Base-by-base conservation (phyloP, 2,329 filamentous ascomycete genomes). In the Boeremia exigua region DNA sequence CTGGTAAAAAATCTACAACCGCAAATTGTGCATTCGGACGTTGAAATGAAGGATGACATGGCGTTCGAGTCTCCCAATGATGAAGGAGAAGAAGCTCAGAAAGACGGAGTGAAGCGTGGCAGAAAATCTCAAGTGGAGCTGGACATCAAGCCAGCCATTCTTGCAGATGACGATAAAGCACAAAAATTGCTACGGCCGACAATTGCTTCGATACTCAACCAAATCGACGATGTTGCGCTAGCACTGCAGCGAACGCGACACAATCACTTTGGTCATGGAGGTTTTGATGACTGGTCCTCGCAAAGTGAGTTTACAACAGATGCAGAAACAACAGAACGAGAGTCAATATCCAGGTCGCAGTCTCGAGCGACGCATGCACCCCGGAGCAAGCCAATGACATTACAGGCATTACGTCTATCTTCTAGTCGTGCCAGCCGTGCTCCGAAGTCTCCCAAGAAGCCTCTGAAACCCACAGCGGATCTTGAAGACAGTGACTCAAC, bases 81-180 rank as follows among this genome's bases (percentile, higher is more conserved):
- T 48, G 12, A 45, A 33, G 32, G 36, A 42, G 32, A 32, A 28
- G 17, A 14, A 44, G 27, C 36, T 42, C 11, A 46, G 6, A 23
- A 29, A 25, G 29, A 27, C 44, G 14, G 57, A 40, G 17, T 15
- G 33, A 62, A 52, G 46, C 57, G 58, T 12, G 59, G 55, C n/a
- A 58, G 56, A 30, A 60, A 59, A 39, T 29, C 55, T 19, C 56
- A 58, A n/a, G 23, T 29, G 6, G 43, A 58, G 5, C 38, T 32
- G 14, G 42, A 56, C 15, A n/a, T 46, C 8, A 66, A 58, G 34
- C 85, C 89, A 0, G 79, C 82, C 2, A 75, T 91, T 5, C 83
- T 89, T 7, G 82, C 86, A 1, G 88, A 96, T 64, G 92, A 96
- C 62, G 86, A 89, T 1, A 71, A 80, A 43, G 90, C 91, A 0